phyloP scores from a whole-genome alignment of 2,329 filamentous ascomycete species.

The Arthrobotrys sinensis region DNA sequence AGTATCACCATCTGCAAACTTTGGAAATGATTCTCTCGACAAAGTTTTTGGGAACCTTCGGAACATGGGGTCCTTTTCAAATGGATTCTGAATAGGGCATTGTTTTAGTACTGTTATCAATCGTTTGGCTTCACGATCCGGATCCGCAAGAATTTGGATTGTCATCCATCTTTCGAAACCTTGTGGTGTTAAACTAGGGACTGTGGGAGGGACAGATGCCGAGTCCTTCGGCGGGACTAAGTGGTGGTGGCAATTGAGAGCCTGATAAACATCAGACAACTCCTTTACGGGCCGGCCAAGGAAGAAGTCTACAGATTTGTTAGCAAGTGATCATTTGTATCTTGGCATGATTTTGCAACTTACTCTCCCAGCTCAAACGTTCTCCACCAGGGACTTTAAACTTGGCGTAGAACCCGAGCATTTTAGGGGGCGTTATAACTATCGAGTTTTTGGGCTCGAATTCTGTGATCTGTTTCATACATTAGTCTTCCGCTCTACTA shows the following conservation, averaged over 20 bases:
- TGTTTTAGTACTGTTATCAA: slow-evolving; percentile 62
- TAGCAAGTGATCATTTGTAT: background rate
- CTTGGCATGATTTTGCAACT: background rate
- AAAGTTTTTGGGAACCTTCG: slow-evolving; percentile 57
- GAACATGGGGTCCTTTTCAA: slow-evolving; percentile 56
- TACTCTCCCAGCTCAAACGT: slow-evolving; percentile 63
- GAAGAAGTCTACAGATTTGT: slow-evolving; percentile 61
- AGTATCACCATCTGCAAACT: slow-evolving; percentile 51
- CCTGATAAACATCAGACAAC: slow-evolving; percentile 63
- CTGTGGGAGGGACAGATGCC: slow-evolving; percentile 61
- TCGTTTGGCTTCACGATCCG: slow-evolving; percentile 62
- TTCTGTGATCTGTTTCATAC: slow-evolving; percentile 62
- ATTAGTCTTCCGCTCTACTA: slow-evolving; percentile 7
- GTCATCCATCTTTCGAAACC: slow-evolving; percentile 65
- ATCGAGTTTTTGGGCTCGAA: slow-evolving; percentile 63
- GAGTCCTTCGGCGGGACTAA: slow-evolving; percentile 62
- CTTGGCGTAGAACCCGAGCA: slow-evolving; percentile 63
- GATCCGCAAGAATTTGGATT: slow-evolving; percentile 63
- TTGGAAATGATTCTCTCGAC: slow-evolving; percentile 56
- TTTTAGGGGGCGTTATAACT: slow-evolving; percentile 64
- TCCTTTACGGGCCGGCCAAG: slow-evolving; percentile 60
- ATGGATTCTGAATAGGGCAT: slow-evolving; percentile 62
- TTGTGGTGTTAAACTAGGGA: slow-evolving; percentile 63
- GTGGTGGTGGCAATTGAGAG: slow-evolving; percentile 64
- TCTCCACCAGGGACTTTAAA: slow-evolving; percentile 60